Base-by-base conservation (phyloP, 345 rosid species). In the Boechera retrofracta region DNA sequence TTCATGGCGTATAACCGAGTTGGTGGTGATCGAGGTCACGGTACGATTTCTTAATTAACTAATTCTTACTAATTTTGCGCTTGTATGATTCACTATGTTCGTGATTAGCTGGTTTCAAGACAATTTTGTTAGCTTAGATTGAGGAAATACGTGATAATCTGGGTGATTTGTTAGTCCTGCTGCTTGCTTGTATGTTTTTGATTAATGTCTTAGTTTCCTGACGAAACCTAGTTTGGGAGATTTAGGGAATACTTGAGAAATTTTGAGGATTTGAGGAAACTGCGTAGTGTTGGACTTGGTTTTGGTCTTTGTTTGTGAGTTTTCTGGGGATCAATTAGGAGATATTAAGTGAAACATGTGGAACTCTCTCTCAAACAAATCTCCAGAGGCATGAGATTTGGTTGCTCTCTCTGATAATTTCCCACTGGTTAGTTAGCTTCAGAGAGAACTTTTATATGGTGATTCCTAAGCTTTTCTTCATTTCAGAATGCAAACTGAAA, bases 21-120 rank as follows among this genome's bases (percentile, higher is more conserved):
- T 57, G 98, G 98, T 55, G 98, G 98, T 9, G 98, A 94, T 75
- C 87, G 89, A 3, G 94, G 82, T 49, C 98, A 92, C 58, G 98
- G 98, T 94, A 85, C 58, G 59, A 8, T 39, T 65, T 28, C 41
- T 64, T 39, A 10, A 44, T 12, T 7, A 6, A 57, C 1, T 2
- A 49, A 47, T 61, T 76, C 36, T 35, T 33, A 21, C 71, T 76
- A 58, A 75, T 49, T 72, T 55, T 62, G 24, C 31, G 53, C 36
- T 59, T 56, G 28, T 26, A 64, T 28, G 62, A 53, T 36, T 60
- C 68, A 28, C 24, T 48, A 2, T 29, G 45, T 32, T 76, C 68
- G 12, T 38, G 44, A 53, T 58, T 51, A 18, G 15, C 52, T 57
- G 31, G 66, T 47, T 6, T 54, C n/a, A 0, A 32, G 24, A 59